Conservation (phyloP, 2,329 filamentous ascomycete species). For the Trichoderma guizhouense region DNA sequence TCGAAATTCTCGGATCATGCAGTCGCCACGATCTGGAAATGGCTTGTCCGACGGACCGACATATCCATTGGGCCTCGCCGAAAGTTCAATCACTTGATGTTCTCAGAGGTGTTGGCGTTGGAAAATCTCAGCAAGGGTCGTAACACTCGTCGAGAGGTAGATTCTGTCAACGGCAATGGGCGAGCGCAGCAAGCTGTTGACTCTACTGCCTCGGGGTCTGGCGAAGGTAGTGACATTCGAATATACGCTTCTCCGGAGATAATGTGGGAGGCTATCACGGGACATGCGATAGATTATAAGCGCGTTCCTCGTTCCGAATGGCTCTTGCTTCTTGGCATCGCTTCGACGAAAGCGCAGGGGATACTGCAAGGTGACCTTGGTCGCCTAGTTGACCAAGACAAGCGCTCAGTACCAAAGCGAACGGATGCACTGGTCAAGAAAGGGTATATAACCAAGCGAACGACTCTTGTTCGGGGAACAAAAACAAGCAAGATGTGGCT, state of each 20-base stretch:
- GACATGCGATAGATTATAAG: conserved; percentile 57
- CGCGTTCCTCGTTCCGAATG: conserved; percentile 57
- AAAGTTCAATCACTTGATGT: conserved; percentile 39
- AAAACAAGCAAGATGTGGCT: conserved; percentile 64
- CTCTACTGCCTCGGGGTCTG: not conserved
- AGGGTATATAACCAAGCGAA: conserved; percentile 60
- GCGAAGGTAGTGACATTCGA: conserved; percentile 21
- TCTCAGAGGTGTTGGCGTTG: not conserved
- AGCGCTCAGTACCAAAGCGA: conserved; percentile 59
- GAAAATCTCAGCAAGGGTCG: not conserved
- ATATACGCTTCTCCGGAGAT: conserved; percentile 53
- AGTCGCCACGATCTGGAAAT: conserved; percentile 35
- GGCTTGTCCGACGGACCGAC: conserved; percentile 35
- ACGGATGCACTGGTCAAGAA: conserved; percentile 58
- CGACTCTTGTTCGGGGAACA: conserved; percentile 54
- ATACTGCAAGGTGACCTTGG: conserved; percentile 61
- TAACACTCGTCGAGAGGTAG: not conserved
- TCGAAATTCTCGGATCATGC: conserved; percentile 26
- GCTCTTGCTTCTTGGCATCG: conserved; percentile 56
- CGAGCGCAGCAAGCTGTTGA: not conserved
- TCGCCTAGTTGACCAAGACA: conserved; percentile 57
- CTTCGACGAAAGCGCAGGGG: conserved; percentile 50
- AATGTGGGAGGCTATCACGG: conserved; percentile 58
- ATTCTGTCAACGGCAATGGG: not conserved
- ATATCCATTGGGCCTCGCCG: conserved; percentile 35